phyloP scores from a whole-genome alignment of 805 yeast genomes.

The Barnettozyma vustinii region DNA sequence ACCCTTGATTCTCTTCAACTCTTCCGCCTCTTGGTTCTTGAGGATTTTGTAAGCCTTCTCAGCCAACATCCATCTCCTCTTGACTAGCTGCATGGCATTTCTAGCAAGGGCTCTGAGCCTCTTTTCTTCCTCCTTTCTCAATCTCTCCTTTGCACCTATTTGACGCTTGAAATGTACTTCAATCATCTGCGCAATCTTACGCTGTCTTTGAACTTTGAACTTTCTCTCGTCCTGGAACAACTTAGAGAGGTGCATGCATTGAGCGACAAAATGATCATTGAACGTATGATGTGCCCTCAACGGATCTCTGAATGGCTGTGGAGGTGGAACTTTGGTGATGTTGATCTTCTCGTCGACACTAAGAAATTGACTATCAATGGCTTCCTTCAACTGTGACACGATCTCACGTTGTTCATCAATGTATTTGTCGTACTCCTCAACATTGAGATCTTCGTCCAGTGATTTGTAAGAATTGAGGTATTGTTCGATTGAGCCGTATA shows the following conservation, averaged over 20 bases:
- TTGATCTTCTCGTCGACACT: slow-evolving; percentile 40
- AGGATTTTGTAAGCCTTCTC: slow-evolving; percentile 70
- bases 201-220: slow-evolving; percentile 59
- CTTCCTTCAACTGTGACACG: slow-evolving; percentile 40
- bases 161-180: slow-evolving; percentile 83
- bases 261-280: slow-evolving; percentile 70
- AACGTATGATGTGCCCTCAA: slow-evolving; percentile 44
- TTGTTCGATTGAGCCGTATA: slow-evolving; percentile 34
- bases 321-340: slow-evolving; percentile 33
- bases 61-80: slow-evolving; percentile 87
- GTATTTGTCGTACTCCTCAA: slow-evolving; percentile 56
- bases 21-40: slow-evolving; percentile 75
- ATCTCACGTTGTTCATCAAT: slow-evolving; percentile 47
- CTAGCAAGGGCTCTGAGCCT: slow-evolving; percentile 68
- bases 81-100: slow-evolving; percentile 75
- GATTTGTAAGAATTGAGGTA: slow-evolving; percentile 52
- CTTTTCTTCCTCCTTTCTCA: slow-evolving; percentile 68
- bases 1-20: slow-evolving; percentile 72
- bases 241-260: slow-evolving; percentile 67
- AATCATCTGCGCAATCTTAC: slow-evolving; percentile 72
- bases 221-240: slow-evolving; percentile 61
- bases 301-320: slow-evolving; percentile 43
- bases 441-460: slow-evolving; percentile 55
- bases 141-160: slow-evolving; percentile 84
- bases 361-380: slow-evolving; percentile 38